phyloP scores from a whole-genome alignment of 2,329 filamentous ascomycete genomes.

The Diplodia scrobiculata region DNA sequence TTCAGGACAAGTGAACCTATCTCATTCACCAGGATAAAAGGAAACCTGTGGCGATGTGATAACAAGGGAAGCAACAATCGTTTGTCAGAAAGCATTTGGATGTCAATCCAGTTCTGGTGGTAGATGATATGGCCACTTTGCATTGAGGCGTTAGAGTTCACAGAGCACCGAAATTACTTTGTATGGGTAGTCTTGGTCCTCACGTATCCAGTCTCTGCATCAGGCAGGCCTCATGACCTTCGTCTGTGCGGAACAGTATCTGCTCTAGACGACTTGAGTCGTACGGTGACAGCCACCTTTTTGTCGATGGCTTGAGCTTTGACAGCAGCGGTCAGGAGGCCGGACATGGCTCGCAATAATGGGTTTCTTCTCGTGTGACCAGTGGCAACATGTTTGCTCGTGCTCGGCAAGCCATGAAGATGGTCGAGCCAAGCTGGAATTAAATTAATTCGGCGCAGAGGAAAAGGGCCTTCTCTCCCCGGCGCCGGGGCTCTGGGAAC shows the following conservation, averaged over 20 bases:
- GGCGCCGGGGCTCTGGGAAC: constrained; percentile 10
- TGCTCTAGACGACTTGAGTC: not conserved
- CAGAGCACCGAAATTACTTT: not conserved
- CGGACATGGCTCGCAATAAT: not conserved
- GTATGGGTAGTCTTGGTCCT: not conserved
- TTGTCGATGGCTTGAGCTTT: not conserved
- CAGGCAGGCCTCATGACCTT: not conserved
- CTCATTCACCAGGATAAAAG: not conserved
- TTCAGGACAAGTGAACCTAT: not conserved
- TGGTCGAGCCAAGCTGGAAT: not conserved
- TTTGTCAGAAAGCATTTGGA: not conserved
- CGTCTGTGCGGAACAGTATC: not conserved
- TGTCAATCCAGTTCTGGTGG: not conserved
- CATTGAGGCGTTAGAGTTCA: not conserved
- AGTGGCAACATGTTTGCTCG: not conserved
- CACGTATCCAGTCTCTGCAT: not conserved
- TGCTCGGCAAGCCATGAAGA: constrained; percentile 10
- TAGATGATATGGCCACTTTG: not conserved
- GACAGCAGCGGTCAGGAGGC: not conserved
- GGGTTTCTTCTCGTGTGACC: not conserved
- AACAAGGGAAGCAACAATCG: not conserved
- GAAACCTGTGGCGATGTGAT: too few relatives aligned
- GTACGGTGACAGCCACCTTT: not conserved
- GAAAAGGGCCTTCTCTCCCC: constrained; percentile 13
- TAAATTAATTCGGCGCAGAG: not conserved